Conservation (phyloP, 2,329 filamentous ascomycete genomes). For the Cladosporium velox region DNA sequence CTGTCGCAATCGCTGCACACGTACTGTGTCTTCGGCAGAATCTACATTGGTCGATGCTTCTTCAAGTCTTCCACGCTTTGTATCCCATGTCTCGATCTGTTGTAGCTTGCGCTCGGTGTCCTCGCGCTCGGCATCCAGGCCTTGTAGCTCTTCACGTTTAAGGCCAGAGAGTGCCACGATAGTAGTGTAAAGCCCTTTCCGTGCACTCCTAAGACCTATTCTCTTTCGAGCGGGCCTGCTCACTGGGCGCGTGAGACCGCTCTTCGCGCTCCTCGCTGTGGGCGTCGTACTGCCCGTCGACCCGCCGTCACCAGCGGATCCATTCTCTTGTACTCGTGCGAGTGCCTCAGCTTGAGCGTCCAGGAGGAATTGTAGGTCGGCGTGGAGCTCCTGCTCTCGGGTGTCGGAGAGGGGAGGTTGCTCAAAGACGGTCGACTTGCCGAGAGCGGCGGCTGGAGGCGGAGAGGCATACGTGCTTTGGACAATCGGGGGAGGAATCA, state of each 20-base stretch:
- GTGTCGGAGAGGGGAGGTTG: slow-evolving; percentile 42
- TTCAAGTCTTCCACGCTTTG: slow-evolving; percentile 57
- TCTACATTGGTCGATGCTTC: slow-evolving; percentile 60
- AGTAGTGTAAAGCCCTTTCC: slow-evolving; percentile 64
- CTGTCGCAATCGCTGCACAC: slow-evolving; percentile 53
- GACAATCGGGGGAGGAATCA: slow-evolving; percentile 40
- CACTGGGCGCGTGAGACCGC: slow-evolving; percentile 35
- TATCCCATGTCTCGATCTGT: slow-evolving; percentile 60
- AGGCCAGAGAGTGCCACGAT: slow-evolving; percentile 66
- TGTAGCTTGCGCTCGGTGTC: slow-evolving; percentile 60
- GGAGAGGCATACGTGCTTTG: slow-evolving; percentile 33
- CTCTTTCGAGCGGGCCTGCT: slow-evolving; percentile 57
- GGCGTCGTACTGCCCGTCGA: slow-evolving; percentile 55
- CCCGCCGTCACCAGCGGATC: slow-evolving; percentile 43
- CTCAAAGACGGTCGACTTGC: slow-evolving; percentile 47
- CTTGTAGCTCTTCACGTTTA: slow-evolving; percentile 67
- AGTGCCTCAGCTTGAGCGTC: slow-evolving; percentile 63
- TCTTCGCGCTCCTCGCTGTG: slow-evolving; percentile 44
- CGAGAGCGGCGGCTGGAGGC: slow-evolving; percentile 9
- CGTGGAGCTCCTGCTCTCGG: slow-evolving; percentile 56
- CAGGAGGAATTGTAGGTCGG: slow-evolving; percentile 59
- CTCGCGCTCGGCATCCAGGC: slow-evolving; percentile 59
- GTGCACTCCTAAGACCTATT: slow-evolving; percentile 59
- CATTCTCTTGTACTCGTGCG: slow-evolving; percentile 48
- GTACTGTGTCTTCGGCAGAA: slow-evolving; percentile 57